phyloP scores from a whole-genome alignment of 305 asterid species.

The Solanum hybrid region DNA sequence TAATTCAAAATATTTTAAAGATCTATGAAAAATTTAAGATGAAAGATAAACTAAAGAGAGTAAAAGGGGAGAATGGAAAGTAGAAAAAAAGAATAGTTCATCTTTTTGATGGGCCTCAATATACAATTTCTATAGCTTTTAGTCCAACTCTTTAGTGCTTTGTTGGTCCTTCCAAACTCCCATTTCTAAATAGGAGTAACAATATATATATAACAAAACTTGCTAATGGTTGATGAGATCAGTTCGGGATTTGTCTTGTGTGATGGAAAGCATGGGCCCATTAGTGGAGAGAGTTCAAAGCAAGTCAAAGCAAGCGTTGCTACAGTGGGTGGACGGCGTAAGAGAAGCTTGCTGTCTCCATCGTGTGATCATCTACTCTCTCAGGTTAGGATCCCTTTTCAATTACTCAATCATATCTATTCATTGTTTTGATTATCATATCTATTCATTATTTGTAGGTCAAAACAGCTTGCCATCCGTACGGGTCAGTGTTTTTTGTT shows the following conservation, averaged over 20 bases:
- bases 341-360: constrained; percentile 90
- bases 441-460: constrained; percentile 28
- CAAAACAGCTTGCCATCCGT: constrained; percentile 73
- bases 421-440: neutral
- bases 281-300: constrained; percentile 17
- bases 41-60: too few species aligned
- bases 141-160: too few species aligned
- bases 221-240: neutral
- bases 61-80: too few species aligned
- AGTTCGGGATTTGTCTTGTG: neutral
- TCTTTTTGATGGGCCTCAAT: too few species aligned
- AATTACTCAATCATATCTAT: neutral
- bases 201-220: neutral
- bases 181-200: too few species aligned
- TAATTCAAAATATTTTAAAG: too few species aligned
- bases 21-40: too few species aligned
- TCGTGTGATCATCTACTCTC: constrained; percentile 65
- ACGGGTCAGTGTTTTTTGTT: constrained; percentile 88
- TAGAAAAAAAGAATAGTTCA: too few species aligned
- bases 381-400: constrained; percentile 27
- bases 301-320: constrained; percentile 50
- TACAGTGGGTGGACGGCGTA: constrained; percentile 76
- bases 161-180: too few species aligned
- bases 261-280: constrained; percentile 26
- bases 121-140: too few species aligned